These are phyloP conservation scores for Pichia sp. DNA, from an alignment of 1,139 yeast species.

Conservation along the genomic window DNA sequence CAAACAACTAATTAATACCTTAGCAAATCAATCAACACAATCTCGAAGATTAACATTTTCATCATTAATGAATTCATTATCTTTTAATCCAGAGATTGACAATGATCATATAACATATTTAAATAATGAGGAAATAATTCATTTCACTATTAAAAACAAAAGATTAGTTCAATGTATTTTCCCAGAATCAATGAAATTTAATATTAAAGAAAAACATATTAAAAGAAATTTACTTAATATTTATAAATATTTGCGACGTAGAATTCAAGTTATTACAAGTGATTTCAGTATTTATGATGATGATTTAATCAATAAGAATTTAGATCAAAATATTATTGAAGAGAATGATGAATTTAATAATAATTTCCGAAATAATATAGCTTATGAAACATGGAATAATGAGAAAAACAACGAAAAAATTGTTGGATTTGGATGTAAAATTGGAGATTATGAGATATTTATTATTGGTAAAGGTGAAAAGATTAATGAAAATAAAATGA, in stretches of 20 bases:
- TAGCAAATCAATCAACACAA: neutral
- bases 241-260: conserved; percentile 37
- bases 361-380: conserved; percentile 3
- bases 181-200: conserved; percentile 33
- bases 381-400: conserved; percentile 29
- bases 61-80: conserved; percentile 13
- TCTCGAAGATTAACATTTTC: conserved; percentile 3
- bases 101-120: neutral
- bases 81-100: conserved; percentile 15
- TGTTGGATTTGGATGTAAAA: conserved; percentile 34
- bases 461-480: conserved; percentile 44
- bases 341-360: neutral
- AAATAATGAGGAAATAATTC: conserved; percentile 29
- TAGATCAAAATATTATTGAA: neutral
- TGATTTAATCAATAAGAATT: neutral
- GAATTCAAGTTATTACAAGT: conserved; percentile 21
- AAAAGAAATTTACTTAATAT: conserved; percentile 35
- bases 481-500: conserved; percentile 37
- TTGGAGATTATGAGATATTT: conserved; percentile 52
- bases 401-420: conserved; percentile 31
- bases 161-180: conserved; percentile 53
- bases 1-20: neutral
- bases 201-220: conserved; percentile 23
- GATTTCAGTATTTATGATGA: neutral
- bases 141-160: conserved; percentile 74